Percentiles rank a stretch among this genome's conserved stretches.
These are phyloP conservation scores for Macrocybe gigantea DNA, from an alignment of 768 basidiomycete genomes.

Conservation along the genomic window DNA sequence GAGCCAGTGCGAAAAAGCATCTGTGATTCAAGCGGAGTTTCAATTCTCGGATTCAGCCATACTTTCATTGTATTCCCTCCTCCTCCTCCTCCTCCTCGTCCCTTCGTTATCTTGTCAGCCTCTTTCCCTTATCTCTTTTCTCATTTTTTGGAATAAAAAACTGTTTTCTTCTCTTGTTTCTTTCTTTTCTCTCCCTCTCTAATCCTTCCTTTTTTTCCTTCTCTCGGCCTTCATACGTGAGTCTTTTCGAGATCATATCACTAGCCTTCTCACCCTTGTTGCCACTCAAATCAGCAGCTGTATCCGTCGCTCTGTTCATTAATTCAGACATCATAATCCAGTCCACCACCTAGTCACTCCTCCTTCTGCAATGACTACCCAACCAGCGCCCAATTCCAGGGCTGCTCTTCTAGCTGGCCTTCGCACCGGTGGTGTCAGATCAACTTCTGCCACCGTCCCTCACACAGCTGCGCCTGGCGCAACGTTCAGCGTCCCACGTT, in stretches of 20 bases:
- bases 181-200: constrained; percentile 11
- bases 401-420: constrained; percentile 86
- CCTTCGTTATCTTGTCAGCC: constrained; percentile 17
- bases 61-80: constrained; percentile 22
- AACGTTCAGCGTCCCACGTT: constrained; percentile 61
- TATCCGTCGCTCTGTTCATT: constrained; percentile 24
- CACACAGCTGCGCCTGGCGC: constrained; percentile 63
- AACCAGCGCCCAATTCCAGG: constrained; percentile 47
- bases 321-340: constrained; percentile 24
- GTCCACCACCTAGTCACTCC: constrained; percentile 25
- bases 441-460: constrained; percentile 54
- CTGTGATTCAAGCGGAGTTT: constrained; percentile 30
- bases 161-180: constrained; percentile 9
- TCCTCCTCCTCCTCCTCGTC: constrained; percentile 22
- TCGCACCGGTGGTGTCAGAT: constrained; percentile 86
- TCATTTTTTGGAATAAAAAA: constrained; percentile 19
- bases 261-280: constrained; percentile 1
- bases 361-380: constrained; percentile 37
- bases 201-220: constrained; percentile 13
- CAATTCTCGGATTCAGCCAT: not conserved
- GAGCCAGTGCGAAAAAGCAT: constrained; percentile 82
- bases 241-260: constrained; percentile 2
- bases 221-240: constrained; percentile 11
- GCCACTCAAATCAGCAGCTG: constrained; percentile 11
- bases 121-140: constrained; percentile 25